Conservation (phyloP, 495 filamentous ascomycete genomes). For the Rhypophila decipiens region DNA sequence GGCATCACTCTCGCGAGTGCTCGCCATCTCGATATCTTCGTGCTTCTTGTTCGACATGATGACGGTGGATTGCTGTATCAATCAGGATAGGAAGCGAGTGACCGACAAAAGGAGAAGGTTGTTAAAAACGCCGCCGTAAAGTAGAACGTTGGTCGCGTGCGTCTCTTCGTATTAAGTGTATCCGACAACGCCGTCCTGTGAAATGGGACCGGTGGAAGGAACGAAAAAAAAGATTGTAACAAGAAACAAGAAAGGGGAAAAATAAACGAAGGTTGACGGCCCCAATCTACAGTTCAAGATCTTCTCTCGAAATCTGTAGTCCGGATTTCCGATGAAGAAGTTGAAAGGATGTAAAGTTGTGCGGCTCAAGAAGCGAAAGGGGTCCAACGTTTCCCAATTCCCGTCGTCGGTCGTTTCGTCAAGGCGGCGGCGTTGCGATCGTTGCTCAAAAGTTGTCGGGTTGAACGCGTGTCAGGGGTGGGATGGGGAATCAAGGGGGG, state of each 20-base stretch:
- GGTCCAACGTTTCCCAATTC: no score
- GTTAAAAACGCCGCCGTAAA: no score
- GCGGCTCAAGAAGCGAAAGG: no score
- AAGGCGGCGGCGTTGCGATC: conserved; percentile 1
- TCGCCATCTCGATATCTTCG: conserved; percentile 70
- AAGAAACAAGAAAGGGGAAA: not conserved
- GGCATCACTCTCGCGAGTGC: conserved; percentile 38
- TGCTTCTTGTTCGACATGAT: conserved; percentile 70
- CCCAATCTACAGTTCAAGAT: conserved; percentile 2
- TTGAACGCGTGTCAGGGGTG: conserved; percentile 23
- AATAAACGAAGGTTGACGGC: conserved; percentile 5
- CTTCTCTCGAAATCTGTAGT: not conserved
- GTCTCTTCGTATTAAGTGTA: not conserved
- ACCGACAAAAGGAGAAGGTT: not conserved
- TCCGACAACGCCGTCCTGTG: not conserved
- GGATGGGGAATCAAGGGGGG: no score
- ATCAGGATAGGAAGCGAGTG: not conserved
- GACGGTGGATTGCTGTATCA: not conserved
- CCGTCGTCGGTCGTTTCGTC: not conserved
- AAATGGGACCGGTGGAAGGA: not conserved
- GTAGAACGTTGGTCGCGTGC: no score
- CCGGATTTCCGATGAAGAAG: conserved; percentile 1
- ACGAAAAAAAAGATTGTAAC: not conserved
- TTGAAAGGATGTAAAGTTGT: no score
- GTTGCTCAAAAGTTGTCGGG: conserved; percentile 4